Evolutionary conservation across 495 filamentous ascomycete species (phyloP).

Genomic region (Pseudomonodictys pantanalensis): DNA sequence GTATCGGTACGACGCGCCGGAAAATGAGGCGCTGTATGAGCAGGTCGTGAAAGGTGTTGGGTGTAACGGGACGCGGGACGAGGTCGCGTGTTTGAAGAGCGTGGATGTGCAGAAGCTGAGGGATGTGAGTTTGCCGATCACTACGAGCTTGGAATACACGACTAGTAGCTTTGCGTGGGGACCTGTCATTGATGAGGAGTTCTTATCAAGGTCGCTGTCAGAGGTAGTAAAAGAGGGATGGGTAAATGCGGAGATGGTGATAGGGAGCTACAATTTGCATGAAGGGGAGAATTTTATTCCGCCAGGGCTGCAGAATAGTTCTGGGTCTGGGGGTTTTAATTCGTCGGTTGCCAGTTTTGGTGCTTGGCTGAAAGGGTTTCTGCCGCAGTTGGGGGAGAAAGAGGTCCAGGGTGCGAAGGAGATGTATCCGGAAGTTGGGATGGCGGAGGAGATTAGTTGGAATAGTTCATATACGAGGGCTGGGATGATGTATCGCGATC

Average conservation of each 20-base stretch:
- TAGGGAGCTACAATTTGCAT: constrained; percentile 58
- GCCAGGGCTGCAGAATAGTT: constrained; percentile 43
- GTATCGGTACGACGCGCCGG: constrained; percentile 49
- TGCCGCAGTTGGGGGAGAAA: constrained; percentile 47
- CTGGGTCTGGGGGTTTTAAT: constrained; percentile 45
- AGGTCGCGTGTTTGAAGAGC: constrained; percentile 50
- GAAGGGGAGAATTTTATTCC: constrained; percentile 62
- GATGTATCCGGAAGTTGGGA: constrained; percentile 48
- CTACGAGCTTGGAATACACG: constrained; percentile 49
- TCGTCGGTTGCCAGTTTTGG: constrained; percentile 47
- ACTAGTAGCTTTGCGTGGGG: constrained; percentile 57
- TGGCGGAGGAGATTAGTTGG: constrained; percentile 48
- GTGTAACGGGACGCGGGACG: constrained; percentile 43
- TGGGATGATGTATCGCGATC: constrained; percentile 56
- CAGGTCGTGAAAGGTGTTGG: constrained; percentile 47
- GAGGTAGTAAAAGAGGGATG: constrained; percentile 41
- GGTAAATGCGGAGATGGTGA: constrained; percentile 50
- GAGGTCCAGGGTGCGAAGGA: constrained; percentile 43
- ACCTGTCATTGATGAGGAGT: constrained; percentile 57
- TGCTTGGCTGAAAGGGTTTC: constrained; percentile 51
- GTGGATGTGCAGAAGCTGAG: constrained; percentile 51
- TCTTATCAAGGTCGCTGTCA: constrained; percentile 49
- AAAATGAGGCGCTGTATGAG: constrained; percentile 52
- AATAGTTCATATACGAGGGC: constrained; percentile 50
- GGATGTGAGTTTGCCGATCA: constrained; percentile 48